Evolutionary conservation across 306 rosid genomes (phyloP), one percentile per base, ranked within the genome.

Genomic region (Casuarina cunninghamiana): DNA sequence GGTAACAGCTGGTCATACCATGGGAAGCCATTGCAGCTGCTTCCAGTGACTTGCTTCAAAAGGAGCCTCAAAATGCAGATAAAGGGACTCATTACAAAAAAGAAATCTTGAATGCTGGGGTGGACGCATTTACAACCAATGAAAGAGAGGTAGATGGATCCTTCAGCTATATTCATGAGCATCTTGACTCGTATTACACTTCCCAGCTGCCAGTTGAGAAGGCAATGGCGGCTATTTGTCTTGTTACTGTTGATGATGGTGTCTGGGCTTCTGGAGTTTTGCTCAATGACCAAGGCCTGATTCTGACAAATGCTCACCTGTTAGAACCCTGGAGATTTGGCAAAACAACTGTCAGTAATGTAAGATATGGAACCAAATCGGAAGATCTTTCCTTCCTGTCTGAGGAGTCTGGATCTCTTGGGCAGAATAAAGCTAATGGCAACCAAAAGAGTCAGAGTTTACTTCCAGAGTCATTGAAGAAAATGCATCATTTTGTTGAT

Each of bases 1-100:
- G 90, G 81, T 90, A 83, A 90, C 94, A 94, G 98, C 91, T 94
- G 90, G 92, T 94, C 85, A 84, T 94, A 88, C 97, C 98, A 41
- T 94, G 98, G 98, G 93, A 87, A 83, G 88, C 96, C 81, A 87
- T 94, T 69, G 93, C 85, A 77, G 81, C 66, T 77, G 89, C 97
- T 82, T 87, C 91, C 72, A 53, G 86, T 76, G 89, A 85, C 80
- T 86, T 92, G 86, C 88, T 94, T 83, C 83, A 9, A 69, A 83
- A 74, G 75, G 83, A 78, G 78, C 79, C 90, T 88, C 84, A 57
- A 62, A 80, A 78, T 83, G 63, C 83, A 39, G 82, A 55, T 75
- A 72, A 86, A 80, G 80, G 79, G 76, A 84, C 75, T 77, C 77
- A 43, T 80, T 60, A 80, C 57, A 86, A 75, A 70, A 79, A 85